Base-by-base conservation (phyloP, 2,329 filamentous ascomycete species). In the Trichoderma koningii region DNA sequence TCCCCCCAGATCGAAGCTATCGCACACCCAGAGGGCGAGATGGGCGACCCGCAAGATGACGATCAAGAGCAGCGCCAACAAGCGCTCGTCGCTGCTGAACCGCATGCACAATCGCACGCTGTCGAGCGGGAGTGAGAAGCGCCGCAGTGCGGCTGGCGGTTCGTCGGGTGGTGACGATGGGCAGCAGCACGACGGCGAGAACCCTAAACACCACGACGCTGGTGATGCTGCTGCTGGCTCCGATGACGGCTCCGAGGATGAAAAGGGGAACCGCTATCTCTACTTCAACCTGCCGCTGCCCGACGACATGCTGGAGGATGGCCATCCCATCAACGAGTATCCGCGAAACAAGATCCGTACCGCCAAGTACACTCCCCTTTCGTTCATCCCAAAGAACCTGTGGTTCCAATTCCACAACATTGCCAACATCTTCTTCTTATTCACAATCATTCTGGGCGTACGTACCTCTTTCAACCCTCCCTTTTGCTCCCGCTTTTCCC, bases 321-420 rank as follows among this genome's bases (percentile, higher is more conserved):
- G 93, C 42, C 83, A 87, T 66, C 90, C 93, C 2, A 76, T 81
- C 62, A 82, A 85, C 65, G 81, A 85, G 23, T 99, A 89, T 76
- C 85, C 91, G 55, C 85, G 94, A 70, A 99, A 99, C 82, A 99
- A 99, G 83, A 97, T 99, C 76, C 86, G 96, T 71, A 99, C 95
- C 3, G 92, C 95, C 66, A 99, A 98, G 79, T 99, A 99, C 77
- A 99, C 95, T 7, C 90, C 96, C 9, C 78, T 99, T 68, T 96
- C 91, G 66, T 99, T 99, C 78, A 78, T 99, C 30, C 95, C 95
- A 15, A 98, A 98, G 81, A 98, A 99, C 78, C 75, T 99, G 73
- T 99, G 89, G 87, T 92, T 96, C 69, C 96, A 99, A 78, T 98
- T 99, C 75, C 94, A 99, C 79, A 98, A 98, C 74, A 90, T 99